These are phyloP conservation scores for Fusarium annulatum DNA, from an alignment of 2,329 filamentous ascomycete species.

Conservation along the genomic window DNA sequence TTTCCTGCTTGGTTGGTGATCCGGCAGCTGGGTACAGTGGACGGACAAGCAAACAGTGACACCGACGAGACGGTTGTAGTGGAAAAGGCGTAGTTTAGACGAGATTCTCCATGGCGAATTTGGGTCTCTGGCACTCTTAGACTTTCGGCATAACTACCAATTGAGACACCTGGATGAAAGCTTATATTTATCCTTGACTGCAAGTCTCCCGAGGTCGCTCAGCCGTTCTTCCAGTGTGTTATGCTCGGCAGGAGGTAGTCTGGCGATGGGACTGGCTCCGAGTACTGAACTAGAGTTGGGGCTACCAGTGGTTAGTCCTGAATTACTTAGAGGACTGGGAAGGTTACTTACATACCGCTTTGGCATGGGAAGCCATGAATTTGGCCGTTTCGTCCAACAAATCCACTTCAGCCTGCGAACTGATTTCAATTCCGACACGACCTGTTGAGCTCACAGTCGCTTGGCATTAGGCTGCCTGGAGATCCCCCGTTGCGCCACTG, in stretches of 20 bases:
- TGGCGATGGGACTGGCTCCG: fast-evolving
- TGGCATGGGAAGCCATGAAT: background rate
- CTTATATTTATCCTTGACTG: too few relatives aligned
- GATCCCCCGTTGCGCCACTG: background rate
- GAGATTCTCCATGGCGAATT: background rate
- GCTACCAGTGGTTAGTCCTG: background rate
- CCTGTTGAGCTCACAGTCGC: background rate
- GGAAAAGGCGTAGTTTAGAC: background rate
- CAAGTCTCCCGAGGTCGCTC: background rate
- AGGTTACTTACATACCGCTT: background rate
- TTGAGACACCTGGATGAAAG: background rate
- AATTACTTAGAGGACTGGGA: background rate
- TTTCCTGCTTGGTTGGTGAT: conserved; percentile 71
- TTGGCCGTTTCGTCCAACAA: background rate
- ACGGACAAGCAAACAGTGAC: background rate
- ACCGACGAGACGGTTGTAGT: background rate
- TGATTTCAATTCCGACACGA: background rate
- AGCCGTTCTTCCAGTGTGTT: background rate
- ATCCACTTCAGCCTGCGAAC: background rate
- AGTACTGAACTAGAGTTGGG: background rate
- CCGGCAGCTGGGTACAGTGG: background rate
- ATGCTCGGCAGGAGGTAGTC: background rate
- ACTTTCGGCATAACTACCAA: background rate
- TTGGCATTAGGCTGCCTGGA: fast-evolving
- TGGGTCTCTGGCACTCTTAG: background rate